These are phyloP conservation scores for Apiotrichum siamense DNA, from an alignment of 1,284 basidiomycete species.

Conservation along the genomic window DNA sequence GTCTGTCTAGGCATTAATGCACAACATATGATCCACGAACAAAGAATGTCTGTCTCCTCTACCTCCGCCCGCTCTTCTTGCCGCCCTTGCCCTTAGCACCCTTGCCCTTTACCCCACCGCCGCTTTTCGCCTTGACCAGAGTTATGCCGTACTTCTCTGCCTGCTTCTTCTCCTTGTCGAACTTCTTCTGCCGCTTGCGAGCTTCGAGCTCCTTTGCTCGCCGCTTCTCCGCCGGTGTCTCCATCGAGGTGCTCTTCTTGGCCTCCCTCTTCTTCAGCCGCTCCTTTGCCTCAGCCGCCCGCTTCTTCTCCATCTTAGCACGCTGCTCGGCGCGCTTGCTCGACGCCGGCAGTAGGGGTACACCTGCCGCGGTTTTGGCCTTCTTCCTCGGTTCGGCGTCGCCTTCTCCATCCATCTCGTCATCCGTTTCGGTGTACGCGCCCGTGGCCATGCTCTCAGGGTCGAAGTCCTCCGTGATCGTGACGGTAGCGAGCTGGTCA, in stretches of 20 bases:
- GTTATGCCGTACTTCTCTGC: slow-evolving; percentile 4
- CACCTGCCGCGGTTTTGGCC: no score
- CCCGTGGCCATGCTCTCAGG: slow-evolving; percentile 10
- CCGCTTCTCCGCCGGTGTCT: slow-evolving; percentile 35
- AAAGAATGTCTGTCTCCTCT: neutral
- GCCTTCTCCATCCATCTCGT: slow-evolving; percentile 1
- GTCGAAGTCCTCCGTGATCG: slow-evolving; percentile 47
- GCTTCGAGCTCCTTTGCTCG: slow-evolving; percentile 43
- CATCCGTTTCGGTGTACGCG: slow-evolving; percentile 3
- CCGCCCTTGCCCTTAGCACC: slow-evolving; percentile 20
- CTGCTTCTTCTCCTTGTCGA: slow-evolving; percentile 37
- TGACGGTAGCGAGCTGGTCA: slow-evolving; percentile 46
- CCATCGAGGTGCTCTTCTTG: slow-evolving; percentile 34
- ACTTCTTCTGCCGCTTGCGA: slow-evolving; percentile 36
- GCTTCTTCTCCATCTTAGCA: slow-evolving; percentile 19
- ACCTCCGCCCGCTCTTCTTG: neutral
- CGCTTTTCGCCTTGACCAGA: slow-evolving; percentile 12
- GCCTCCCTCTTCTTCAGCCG: slow-evolving; percentile 22
- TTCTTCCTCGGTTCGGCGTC: slow-evolving; percentile 4
- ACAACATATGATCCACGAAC: neutral
- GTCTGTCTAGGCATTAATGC: neutral
- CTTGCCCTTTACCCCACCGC: slow-evolving; percentile 4
- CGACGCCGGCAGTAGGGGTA: slow-evolving; percentile 38
- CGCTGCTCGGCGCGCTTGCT: slow-evolving; percentile 33
- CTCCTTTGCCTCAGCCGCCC: slow-evolving; percentile 21